Conservation (phyloP, 2,329 filamentous ascomycete genomes). For the Periconia sp. region DNA sequence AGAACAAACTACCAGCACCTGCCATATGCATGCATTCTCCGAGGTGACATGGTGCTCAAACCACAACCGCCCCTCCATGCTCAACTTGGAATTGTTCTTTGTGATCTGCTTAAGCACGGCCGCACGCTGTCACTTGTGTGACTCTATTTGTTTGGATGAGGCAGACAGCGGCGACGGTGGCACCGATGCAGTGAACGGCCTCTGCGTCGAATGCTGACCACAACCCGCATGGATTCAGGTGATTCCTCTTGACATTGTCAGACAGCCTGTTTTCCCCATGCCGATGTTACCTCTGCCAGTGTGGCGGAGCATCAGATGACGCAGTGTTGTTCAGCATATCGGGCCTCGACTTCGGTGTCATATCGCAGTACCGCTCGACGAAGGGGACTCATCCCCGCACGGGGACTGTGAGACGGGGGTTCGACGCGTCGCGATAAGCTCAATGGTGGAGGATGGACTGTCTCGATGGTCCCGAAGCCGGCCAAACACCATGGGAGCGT, state of each 20-base stretch:
- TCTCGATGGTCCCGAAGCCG: constrained; percentile 12
- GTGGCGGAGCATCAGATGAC: constrained; percentile 6
- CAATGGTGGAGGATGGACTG: constrained; percentile 16
- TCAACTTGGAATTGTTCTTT: too few relatives aligned
- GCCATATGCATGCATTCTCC: too few relatives aligned
- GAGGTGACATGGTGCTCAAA: too few relatives aligned
- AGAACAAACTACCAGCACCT: too few relatives aligned
- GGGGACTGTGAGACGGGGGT: constrained; percentile 8
- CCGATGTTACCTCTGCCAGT: constrained; percentile 19
- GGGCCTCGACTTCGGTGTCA: constrained; percentile 13
- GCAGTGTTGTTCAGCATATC: constrained; percentile 12
- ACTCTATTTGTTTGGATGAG: too few relatives aligned
- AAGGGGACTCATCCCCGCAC: constrained; percentile 28
- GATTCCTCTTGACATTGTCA: constrained; percentile 10
- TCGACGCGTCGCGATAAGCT: constrained; percentile 7
- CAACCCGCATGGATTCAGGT: constrained; percentile 13
- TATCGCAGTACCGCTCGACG: constrained; percentile 20
- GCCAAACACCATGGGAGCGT: constrained; percentile 24
- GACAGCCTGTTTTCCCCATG: constrained; percentile 11
- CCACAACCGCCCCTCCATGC: too few relatives aligned
- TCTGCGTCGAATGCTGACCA: constrained; percentile 23
- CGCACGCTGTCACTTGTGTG: too few relatives aligned
- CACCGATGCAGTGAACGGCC: constrained; percentile 26
- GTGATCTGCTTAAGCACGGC: too few relatives aligned
- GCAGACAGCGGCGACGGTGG: too few relatives aligned